Evolutionary conservation across 169 alveolate species (phyloP).

Genomic region (Plasmodium gallinaceum): DNA sequence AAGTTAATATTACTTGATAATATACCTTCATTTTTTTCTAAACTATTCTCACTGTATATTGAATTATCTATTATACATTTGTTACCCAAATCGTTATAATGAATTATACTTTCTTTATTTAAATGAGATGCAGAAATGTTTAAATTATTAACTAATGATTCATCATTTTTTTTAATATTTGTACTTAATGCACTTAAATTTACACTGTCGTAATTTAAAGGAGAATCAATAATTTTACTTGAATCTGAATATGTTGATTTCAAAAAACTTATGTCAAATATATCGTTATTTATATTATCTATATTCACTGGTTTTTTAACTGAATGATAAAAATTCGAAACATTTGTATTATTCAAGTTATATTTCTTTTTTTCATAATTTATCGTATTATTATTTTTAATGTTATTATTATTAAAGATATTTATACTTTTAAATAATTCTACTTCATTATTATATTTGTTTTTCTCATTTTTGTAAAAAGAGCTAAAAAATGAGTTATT

Average conservation of each 20-base stretch:
- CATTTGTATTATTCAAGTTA: neutral
- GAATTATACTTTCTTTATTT: neutral
- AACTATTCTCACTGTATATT: neutral
- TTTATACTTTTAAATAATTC: slow-evolving; percentile 16
- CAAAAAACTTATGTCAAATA: slow-evolving; percentile 31
- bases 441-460: slow-evolving; percentile 5
- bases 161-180: neutral
- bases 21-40: neutral
- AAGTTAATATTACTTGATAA: neutral
- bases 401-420: slow-evolving; percentile 15
- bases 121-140: slow-evolving; percentile 10
- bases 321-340: neutral
- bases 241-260: slow-evolving; percentile 60
- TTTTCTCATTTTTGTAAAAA: slow-evolving; percentile 3
- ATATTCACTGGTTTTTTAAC: neutral
- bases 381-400: neutral
- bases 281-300: neutral
- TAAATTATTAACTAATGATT: neutral
- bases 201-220: slow-evolving; percentile 11
- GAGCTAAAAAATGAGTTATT: slow-evolving; percentile 9
- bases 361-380: neutral
- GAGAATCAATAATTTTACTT: slow-evolving; percentile 47
- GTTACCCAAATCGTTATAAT: slow-evolving; percentile 6
- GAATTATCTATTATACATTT: neutral
- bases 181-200: neutral